Evolutionary conservation across 768 basidiomycete species (phyloP), one percentile per base, ranked within the genome.

Genomic region (Amanita molliuscula): DNA sequence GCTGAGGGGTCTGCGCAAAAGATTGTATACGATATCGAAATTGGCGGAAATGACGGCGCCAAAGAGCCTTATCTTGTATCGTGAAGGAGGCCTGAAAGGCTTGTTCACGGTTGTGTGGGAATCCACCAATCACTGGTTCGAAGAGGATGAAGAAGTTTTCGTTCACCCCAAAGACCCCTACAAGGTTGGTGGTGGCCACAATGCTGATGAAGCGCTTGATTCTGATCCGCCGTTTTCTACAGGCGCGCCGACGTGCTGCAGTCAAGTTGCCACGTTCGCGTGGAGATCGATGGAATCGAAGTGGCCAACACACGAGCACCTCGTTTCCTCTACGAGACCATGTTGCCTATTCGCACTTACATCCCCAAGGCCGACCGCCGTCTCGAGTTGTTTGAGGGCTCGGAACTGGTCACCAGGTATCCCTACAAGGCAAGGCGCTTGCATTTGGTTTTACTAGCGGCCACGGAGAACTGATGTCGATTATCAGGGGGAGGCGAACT

Each of bases 151-250:
- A 44, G 61, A 76, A 49, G 72, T 83, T 31, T 77, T 69, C 50
- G 65, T 71, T 1, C 82, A 84, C 53, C 77, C 79, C 6, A 82
- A 78, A 56, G 81, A 85, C 60, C 81, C 81, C 1, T 84, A 82
- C 62, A 84, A 84, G 70, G 82, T 31, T 31, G 1, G 31, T 31
- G 6, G 31, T n/a, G n/a, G 3, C 31, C 81, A 37, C 59, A 51
- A 11, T 38, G 6, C 21, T 44, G 6, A 41, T 13, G 9, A 20
- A n/a, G 20, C 7, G 8, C 13, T 11, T 18, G 6, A 13, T 28
- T 26, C 38, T 25, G 9, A 36, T 29, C 16, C 16, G 5, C 20
- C 34, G 4, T 35, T 9, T 16, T 6, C 21, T 11, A 16, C 33
- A 51, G 83, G 82, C 76, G 82, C 11, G 63, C 82, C 25, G 82